Conservation (phyloP, 768 basidiomycete species). For the Cystofilobasidium capitatum region DNA sequence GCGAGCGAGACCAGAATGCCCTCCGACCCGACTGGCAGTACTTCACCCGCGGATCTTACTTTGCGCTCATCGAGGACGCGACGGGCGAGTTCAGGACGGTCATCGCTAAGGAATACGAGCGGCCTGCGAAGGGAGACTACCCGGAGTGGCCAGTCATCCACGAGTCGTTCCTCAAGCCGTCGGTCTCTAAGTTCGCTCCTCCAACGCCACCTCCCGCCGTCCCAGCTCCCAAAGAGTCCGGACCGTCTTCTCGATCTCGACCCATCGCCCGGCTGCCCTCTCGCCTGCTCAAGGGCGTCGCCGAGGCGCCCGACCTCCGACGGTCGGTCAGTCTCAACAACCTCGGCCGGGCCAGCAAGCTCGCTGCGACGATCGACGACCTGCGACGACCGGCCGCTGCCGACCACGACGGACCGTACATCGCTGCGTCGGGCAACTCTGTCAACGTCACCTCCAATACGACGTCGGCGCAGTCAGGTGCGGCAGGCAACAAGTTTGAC, state of each 20-base stretch:
- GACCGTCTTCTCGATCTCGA: background rate
- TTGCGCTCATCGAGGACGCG: conserved; percentile 86
- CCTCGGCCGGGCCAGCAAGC: conserved; percentile 31
- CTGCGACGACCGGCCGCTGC: conserved; percentile 6
- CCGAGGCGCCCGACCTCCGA: conserved; percentile 29
- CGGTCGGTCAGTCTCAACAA: conserved; percentile 37
- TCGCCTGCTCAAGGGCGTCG: conserved; percentile 1
- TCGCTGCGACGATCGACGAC: conserved; percentile 15
- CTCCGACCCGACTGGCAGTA: conserved; percentile 80
- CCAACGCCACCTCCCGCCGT: background rate
- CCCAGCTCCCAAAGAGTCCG: background rate
- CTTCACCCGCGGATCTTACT: conserved; percentile 63
- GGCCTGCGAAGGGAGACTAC: conserved; percentile 46
- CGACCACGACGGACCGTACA: conserved; percentile 43
- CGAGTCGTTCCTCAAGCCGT: conserved; percentile 35
- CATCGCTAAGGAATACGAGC: conserved; percentile 67
- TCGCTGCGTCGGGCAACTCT: conserved; percentile 91
- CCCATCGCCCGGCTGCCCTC: background rate
- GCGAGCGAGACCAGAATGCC: conserved; percentile 83
- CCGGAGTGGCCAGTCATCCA: conserved; percentile 74
- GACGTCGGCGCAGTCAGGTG: conserved; percentile 51
- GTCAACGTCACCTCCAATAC: conserved; percentile 84
- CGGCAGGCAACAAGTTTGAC: conserved; percentile 27
- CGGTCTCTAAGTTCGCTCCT: conserved; percentile 15
- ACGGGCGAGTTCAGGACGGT: conserved; percentile 73